Base-by-base conservation (phyloP, 805 yeast genomes). In the Saturnispora hagleri region DNA sequence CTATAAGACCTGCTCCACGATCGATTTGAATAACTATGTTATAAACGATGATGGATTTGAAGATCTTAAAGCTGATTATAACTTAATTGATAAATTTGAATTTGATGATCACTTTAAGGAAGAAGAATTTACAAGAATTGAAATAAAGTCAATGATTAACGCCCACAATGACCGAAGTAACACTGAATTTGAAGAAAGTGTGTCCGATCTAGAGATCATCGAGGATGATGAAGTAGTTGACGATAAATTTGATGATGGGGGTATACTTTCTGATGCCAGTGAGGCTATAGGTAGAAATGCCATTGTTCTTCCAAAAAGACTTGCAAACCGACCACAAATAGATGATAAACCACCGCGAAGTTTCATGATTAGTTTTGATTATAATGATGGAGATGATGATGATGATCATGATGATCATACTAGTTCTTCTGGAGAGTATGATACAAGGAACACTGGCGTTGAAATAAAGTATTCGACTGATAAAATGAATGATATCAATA, bases 1-100 rank as follows among this genome's bases (percentile, higher is more conserved):
- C 50, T 78, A 66, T 58, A 72, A 66, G 53, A 71, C 80, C 12
- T 76, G 82, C 1, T 76, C 77, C 41, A 67, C 75, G 1, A 73
- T 79, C 40, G 79, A 75, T 57, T 58, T 69, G 13, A 69, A 71
- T 54, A 74, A 76, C 57, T 79, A 77, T 58, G 58, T 69, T 24
- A 72, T 78, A n/a, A 56, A 59, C 33, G 72, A 67, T 10, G 65
- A 61, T 36, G 72, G 73, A n/a, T 76, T 74, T 56, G 72, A 71
- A 53, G 82, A 77, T 57, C 43, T 67, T 1, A 58, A 60, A 24
- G 53, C 61, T 1, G 61, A 61, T 46, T 66, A 65, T 48, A 64
- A 67, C 48, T 49, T 67, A 41, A 62, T 60, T 36, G 53, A 57
- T 28, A 55, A 53, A 9, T 65, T 64, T 46, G 45, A 53, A 13